Evolutionary conservation across 257 asterid species (phyloP).

Genomic region (Voacanga thouarsii): DNA sequence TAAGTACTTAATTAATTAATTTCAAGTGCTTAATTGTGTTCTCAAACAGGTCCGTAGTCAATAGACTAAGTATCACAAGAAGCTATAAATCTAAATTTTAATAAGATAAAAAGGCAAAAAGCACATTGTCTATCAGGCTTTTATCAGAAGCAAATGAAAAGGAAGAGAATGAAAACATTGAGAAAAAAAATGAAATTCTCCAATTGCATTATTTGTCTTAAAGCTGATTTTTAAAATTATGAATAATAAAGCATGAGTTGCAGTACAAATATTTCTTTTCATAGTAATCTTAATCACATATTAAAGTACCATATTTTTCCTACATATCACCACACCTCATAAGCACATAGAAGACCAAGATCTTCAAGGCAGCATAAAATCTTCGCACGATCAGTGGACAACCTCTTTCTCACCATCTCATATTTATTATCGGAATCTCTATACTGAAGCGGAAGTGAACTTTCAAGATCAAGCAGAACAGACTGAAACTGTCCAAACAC

Average conservation of each 20-base stretch:
- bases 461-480: conserved; percentile 42
- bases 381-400: conserved; percentile 42
- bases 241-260: background rate
- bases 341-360: conserved; percentile 77
- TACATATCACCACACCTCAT: conserved; percentile 49
- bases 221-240: background rate
- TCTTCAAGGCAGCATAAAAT: conserved; percentile 67
- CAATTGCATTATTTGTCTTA: background rate
- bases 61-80: background rate
- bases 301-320: background rate
- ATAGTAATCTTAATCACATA: background rate
- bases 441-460: conserved; percentile 26
- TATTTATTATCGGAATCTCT: conserved; percentile 30
- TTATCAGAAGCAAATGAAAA: background rate
- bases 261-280: background rate
- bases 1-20: no score
- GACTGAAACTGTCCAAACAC: conserved; percentile 49
- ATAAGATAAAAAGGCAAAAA: background rate
- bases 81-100: background rate
- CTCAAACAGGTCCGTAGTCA: no score
- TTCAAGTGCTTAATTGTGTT: no score
- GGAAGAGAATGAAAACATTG: background rate
- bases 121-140: background rate
- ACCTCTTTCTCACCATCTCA: conserved; percentile 44
- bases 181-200: background rate